Conservation (phyloP, 2,329 filamentous ascomycete species). For the Aspergillus fijiensis region DNA sequence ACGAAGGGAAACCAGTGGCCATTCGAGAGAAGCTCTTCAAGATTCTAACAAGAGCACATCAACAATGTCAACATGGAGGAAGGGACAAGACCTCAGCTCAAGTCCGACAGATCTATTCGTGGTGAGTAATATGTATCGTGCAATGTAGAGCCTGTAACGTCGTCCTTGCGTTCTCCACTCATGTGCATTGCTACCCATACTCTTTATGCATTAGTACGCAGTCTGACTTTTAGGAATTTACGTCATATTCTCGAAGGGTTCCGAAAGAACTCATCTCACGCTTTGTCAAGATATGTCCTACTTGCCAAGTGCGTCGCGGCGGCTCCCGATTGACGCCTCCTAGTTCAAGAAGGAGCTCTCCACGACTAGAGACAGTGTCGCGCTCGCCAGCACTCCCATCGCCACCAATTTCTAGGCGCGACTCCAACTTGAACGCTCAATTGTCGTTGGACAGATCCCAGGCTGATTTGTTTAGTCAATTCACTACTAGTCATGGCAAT, state of each 20-base stretch:
- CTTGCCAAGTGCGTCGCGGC: conserved; percentile 49
- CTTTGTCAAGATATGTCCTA: conserved; percentile 53
- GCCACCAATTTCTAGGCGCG: conserved; percentile 37
- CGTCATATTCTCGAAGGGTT: conserved; percentile 37
- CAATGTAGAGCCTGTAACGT: background rate
- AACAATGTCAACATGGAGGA: conserved; percentile 53
- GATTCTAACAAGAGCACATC: conserved; percentile 51
- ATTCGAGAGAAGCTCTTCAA: conserved; percentile 53
- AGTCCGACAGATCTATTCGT: conserved; percentile 51
- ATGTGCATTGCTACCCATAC: background rate
- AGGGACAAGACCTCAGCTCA: conserved; percentile 54
- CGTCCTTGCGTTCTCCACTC: background rate
- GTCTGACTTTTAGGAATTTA: background rate
- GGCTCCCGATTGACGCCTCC: conserved; percentile 43
- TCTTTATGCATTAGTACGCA: background rate
- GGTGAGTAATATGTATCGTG: conserved; percentile 34
- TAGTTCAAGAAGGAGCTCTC: conserved; percentile 41
- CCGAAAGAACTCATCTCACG: conserved; percentile 54
- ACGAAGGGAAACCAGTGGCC: conserved; percentile 54
- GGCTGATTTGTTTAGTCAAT: conserved; percentile 30
- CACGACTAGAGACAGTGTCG: conserved; percentile 33
- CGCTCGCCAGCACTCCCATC: conserved; percentile 39
- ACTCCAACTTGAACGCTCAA: conserved; percentile 35
- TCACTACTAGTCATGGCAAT: conserved; percentile 26
- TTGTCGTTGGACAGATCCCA: conserved; percentile 28